These are phyloP conservation scores for Dictyophora rubrovolvata DNA, from an alignment of 768 basidiomycete genomes.

Conservation along the genomic window DNA sequence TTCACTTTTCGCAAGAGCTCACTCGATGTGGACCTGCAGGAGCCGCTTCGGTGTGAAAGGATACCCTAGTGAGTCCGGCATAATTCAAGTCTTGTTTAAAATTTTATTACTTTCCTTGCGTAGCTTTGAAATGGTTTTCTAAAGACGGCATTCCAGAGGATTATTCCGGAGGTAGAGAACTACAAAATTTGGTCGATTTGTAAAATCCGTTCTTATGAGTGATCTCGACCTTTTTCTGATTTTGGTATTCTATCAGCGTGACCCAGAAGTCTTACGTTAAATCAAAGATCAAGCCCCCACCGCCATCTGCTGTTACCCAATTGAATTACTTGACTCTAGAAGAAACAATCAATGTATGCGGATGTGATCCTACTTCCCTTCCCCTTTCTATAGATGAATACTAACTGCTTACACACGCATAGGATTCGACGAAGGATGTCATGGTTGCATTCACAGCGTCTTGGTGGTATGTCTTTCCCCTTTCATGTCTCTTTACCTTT, in stretches of 20 bases:
- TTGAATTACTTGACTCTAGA: conserved; percentile 69
- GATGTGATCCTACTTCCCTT: conserved; percentile 12
- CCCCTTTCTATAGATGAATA: background rate
- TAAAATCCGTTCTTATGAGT: conserved; percentile 29
- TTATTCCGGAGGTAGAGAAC: conserved; percentile 70
- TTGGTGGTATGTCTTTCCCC: conserved; percentile 16
- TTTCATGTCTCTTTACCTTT: background rate
- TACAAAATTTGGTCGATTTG: conserved; percentile 69
- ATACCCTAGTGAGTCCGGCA: conserved; percentile 64
- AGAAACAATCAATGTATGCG: conserved; percentile 50
- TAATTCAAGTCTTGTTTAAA: background rate
- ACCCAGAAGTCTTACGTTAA: conserved; percentile 67
- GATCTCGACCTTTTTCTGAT: background rate
- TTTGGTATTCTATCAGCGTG: conserved; percentile 37
- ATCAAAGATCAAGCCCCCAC: conserved; percentile 80
- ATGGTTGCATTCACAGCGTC: conserved; percentile 71
- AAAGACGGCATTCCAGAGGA: conserved; percentile 49
- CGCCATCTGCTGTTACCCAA: conserved; percentile 57
- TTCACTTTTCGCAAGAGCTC: background rate
- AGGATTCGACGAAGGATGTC: conserved; percentile 70
- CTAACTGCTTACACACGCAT: background rate
- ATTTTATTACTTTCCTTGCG: background rate
- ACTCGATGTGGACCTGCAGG: background rate
- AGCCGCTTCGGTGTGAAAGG: conserved; percentile 68
- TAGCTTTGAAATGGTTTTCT: conserved; percentile 89